phyloP scores from a whole-genome alignment of 768 basidiomycete species.

The Leucocoprinus birnbaumii region DNA sequence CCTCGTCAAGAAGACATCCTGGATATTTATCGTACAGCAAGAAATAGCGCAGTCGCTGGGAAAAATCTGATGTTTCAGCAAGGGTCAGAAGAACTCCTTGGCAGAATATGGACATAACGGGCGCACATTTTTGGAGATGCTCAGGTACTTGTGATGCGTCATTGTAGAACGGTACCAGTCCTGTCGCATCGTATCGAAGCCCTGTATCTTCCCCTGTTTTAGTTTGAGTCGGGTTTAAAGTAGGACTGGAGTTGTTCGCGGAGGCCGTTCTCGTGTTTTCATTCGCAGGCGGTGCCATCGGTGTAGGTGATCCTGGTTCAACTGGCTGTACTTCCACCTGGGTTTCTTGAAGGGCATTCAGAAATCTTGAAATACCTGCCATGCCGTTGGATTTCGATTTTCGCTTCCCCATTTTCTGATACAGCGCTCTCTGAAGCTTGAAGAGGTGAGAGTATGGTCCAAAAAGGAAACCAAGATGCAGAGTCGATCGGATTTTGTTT shows the following conservation, averaged over 20 bases:
- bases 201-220: not conserved
- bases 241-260: not conserved
- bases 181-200: constrained; percentile 61
- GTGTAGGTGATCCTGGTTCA: too few relatives aligned
- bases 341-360: constrained; percentile 2
- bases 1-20: constrained; percentile 87
- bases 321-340: not conserved
- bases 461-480: not conserved
- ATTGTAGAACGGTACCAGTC: constrained; percentile 71
- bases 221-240: not conserved
- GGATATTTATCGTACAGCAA: constrained; percentile 64
- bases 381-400: constrained; percentile 6
- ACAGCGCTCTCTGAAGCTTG: not conserved
- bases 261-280: not conserved
- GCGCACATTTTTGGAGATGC: constrained; percentile 81
- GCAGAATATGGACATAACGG: not conserved
- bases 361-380: constrained; percentile 7
- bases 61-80: constrained; percentile 59
- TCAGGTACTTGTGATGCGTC: constrained; percentile 66
- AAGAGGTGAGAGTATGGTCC: too few relatives aligned
- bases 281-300: too few relatives aligned
- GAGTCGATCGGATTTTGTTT: not conserved
- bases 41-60: constrained; percentile 80
- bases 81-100: not conserved
- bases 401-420: constrained; percentile 15